Evolutionary conservation across 192 early-diverging fungal species (phyloP).

Genomic region (Mortierella claussenii): DNA sequence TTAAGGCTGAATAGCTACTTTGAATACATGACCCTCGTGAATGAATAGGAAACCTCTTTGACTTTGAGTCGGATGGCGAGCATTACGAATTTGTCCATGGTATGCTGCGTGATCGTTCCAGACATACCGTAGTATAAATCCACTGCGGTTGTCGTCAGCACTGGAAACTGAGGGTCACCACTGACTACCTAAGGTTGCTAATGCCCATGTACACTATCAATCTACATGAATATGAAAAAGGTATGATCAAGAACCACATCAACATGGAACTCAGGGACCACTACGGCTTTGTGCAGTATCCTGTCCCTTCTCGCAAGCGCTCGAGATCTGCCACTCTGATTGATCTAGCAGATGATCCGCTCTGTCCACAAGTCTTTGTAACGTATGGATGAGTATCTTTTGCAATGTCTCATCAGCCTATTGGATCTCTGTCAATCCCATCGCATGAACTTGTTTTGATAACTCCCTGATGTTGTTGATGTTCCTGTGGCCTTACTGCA

Average conservation of each 20-base stretch:
- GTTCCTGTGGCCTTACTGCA: no score
- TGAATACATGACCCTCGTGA: no score
- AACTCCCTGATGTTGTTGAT: no score
- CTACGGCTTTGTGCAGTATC: not conserved
- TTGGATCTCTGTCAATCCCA: no score
- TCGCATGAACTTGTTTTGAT: not conserved
- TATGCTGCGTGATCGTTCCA: not conserved
- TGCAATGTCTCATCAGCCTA: not conserved
- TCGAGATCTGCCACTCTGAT: not conserved
- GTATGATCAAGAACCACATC: constrained; percentile 8
- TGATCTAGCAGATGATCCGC: not conserved
- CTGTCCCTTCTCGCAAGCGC: not conserved
- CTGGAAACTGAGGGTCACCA: no score
- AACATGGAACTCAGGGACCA: not conserved
- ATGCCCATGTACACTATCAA: no score
- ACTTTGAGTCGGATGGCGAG: constrained; percentile 14
- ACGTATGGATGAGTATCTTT: no score
- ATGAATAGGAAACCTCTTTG: constrained; percentile 33
- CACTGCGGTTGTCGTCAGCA: not conserved
- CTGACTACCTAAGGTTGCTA: no score
- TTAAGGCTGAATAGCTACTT: not conserved
- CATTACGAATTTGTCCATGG: constrained; percentile 44
- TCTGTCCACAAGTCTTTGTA: constrained; percentile 24
- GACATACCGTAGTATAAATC: not conserved
- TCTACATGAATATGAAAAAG: no score